These are phyloP conservation scores for Calophaca sinica DNA, from an alignment of 306 rosid genomes.

Conservation along the genomic window DNA sequence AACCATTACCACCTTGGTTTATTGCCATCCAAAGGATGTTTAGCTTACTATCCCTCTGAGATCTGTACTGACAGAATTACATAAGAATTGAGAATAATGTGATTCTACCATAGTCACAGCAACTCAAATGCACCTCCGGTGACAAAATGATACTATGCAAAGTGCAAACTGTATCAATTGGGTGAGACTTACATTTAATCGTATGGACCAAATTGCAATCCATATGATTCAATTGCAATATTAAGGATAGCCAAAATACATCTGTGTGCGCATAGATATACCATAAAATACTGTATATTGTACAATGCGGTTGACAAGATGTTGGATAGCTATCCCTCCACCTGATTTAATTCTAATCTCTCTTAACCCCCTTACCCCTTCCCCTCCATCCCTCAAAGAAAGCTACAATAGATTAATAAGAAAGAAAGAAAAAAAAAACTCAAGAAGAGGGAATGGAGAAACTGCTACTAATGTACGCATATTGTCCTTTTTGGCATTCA, in stretches of 20 bases:
- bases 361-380: background rate
- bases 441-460: background rate
- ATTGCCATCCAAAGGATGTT: background rate
- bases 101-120: background rate
- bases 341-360: background rate
- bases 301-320: conserved; percentile 1
- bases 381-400: background rate
- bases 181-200: background rate
- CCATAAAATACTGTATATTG: background rate
- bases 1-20: conserved; percentile 5
- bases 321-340: background rate
- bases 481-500: background rate
- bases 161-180: background rate
- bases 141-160: background rate
- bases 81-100: background rate
- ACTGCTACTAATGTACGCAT: background rate
- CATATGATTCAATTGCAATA: background rate
- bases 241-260: conserved; percentile 20
- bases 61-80: background rate
- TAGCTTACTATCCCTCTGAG: conserved; percentile 5
- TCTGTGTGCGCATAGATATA: background rate
- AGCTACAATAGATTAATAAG: background rate
- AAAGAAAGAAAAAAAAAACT: background rate
- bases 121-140: background rate
- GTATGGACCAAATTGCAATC: conserved; percentile 12